Evolutionary conservation across 1,139 yeast species (phyloP).

Genomic region (Pichia sp.): DNA sequence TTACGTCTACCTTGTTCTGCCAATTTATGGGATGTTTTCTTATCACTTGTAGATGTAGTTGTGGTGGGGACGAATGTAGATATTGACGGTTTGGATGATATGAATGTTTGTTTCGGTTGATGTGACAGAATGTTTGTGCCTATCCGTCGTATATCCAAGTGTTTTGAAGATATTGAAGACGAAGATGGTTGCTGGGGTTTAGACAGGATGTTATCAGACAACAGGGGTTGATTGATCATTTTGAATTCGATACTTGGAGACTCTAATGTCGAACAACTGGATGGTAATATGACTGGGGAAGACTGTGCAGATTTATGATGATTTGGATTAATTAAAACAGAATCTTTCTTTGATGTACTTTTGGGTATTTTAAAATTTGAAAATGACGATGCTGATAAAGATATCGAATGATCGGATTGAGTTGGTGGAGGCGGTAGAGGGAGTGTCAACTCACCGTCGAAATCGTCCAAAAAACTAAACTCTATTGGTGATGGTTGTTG

Average conservation of each 20-base stretch:
- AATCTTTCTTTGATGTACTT: conserved; percentile 15
- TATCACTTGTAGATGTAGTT: conserved; percentile 30
- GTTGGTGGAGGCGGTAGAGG: conserved; percentile 23
- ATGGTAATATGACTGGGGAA: conserved; percentile 31
- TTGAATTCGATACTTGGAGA: conserved; percentile 5
- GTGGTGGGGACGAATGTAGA: background rate
- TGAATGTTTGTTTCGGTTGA: background rate
- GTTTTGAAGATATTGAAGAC: background rate
- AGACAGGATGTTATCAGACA: background rate
- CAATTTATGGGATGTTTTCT: conserved; percentile 78
- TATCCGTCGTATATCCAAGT: background rate
- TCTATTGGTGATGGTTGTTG: background rate
- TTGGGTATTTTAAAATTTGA: background rate
- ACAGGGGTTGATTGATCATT: background rate
- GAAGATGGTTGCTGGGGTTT: background rate
- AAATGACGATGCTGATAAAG: background rate
- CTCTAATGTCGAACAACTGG: conserved; percentile 10
- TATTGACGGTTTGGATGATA: background rate
- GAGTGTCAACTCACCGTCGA: conserved; percentile 23
- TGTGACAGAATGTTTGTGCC: background rate
- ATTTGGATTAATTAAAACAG: conserved; percentile 28
- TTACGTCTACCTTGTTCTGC: conserved; percentile 97
- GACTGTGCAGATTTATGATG: conserved; percentile 36
- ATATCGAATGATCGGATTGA: background rate
- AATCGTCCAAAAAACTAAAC: conserved; percentile 17